Conservation (phyloP, 139 green algal species). For the Deuterostichococcus epilithicus region DNA sequence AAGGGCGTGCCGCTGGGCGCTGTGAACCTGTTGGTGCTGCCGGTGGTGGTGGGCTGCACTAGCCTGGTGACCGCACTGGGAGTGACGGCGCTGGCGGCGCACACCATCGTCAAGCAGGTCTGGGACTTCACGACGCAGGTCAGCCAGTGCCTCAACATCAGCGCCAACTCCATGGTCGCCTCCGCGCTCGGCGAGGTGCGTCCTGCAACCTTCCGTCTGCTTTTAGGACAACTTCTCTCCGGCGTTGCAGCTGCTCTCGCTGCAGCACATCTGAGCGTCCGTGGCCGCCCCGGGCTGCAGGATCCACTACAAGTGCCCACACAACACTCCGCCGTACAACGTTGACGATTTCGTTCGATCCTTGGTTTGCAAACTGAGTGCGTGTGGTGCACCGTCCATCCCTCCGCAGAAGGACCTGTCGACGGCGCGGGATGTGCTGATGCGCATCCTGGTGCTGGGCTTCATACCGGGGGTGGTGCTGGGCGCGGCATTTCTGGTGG, state of each 20-base stretch:
- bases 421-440: constrained; percentile 29
- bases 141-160: constrained; percentile 66
- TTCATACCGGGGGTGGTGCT: constrained; percentile 6
- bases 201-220: too few relatives aligned
- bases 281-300: too few relatives aligned
- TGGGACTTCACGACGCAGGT: constrained; percentile 38
- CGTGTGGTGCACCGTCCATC: too few relatives aligned
- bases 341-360: not conserved
- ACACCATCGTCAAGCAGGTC: constrained; percentile 51
- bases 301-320: too few relatives aligned
- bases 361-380: not conserved
- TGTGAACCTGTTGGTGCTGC: not conserved
- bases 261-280: too few relatives aligned
- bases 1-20: not conserved
- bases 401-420: not conserved
- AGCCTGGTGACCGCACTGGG: constrained; percentile 11
- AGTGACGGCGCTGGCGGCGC: constrained; percentile 27
- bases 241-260: too few relatives aligned
- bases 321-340: too few relatives aligned
- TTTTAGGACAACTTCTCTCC: too few relatives aligned
- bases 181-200: constrained; percentile 43
- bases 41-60: not conserved
- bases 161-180: constrained; percentile 52
- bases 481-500: constrained; percentile 22
- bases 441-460: constrained; percentile 30